These are phyloP conservation scores for Solanum rostratum DNA, from an alignment of 257 asterid genomes.

Conservation along the genomic window DNA sequence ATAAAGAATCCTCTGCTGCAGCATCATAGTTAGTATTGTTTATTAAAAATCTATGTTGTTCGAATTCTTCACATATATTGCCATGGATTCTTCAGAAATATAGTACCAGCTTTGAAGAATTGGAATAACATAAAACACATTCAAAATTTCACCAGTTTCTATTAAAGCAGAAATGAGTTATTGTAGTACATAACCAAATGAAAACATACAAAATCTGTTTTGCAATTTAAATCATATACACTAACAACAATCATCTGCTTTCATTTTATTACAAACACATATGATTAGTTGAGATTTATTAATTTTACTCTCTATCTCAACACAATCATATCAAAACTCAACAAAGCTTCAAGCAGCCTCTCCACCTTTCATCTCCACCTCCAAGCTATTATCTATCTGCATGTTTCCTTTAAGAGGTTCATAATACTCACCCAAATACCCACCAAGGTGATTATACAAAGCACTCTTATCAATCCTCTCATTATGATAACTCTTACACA, in stretches of 20 bases:
- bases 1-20: background rate
- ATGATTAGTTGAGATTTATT: background rate
- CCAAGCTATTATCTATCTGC: slow-evolving; percentile 48
- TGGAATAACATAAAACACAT: background rate
- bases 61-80: too few species aligned
- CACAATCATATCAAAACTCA: background rate
- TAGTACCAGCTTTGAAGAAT: too few species aligned
- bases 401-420: slow-evolving; percentile 92
- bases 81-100: too few species aligned
- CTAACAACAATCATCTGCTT: background rate
- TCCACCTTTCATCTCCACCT: background rate
- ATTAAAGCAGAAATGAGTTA: background rate
- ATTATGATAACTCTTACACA: slow-evolving; percentile 87
- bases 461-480: slow-evolving; percentile 86
- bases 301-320: background rate
- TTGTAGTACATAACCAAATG: background rate
- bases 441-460: slow-evolving; percentile 81
- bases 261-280: background rate
- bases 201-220: background rate
- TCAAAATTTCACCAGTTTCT: background rate
- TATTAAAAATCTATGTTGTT: too few species aligned
- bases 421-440: slow-evolving; percentile 78
- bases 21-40: background rate
- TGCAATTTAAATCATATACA: background rate
- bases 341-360: background rate